Percentiles rank a stretch among this genome's conserved stretches.
Evolutionary conservation across 345 rosid genomes (phyloP).

Genomic region (Syzygium oleosum): DNA sequence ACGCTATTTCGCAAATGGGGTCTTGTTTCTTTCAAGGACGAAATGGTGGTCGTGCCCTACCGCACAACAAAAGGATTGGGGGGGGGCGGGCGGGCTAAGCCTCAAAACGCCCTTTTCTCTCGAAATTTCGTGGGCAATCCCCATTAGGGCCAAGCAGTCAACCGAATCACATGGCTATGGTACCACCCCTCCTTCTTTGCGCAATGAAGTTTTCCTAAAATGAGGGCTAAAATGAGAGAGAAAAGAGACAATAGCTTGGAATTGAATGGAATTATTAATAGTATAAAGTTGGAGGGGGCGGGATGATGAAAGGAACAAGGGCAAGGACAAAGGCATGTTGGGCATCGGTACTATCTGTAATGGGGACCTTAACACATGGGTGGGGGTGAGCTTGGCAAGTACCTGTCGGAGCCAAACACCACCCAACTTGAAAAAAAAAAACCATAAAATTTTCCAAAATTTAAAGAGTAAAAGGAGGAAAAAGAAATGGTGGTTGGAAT

Average conservation of each 20-base stretch:
- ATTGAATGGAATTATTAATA: conserved; percentile 5
- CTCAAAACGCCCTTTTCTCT: background rate
- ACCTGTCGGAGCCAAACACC: conserved; percentile 45
- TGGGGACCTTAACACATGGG: conserved; percentile 91
- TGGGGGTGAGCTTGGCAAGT: conserved; percentile 22
- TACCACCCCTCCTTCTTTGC: background rate
- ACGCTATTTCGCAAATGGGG: conserved; percentile 2
- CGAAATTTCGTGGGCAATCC: background rate
- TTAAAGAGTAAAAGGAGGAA: background rate
- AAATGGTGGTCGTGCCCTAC: background rate
- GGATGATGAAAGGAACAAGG: background rate
- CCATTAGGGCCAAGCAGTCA: background rate
- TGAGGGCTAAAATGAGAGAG: background rate
- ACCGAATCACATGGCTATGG: background rate
- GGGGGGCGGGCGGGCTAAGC: background rate
- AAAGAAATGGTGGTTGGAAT: conserved; percentile 38
- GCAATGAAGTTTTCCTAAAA: background rate
- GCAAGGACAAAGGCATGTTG: conserved; percentile 2
- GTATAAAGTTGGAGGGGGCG: background rate
- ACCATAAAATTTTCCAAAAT: conserved; percentile 4
- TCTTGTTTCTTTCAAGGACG: background rate
- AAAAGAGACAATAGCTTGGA: background rate
- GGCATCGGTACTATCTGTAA: conserved; percentile 32
- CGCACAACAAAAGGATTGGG: background rate
- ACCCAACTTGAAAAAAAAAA: conserved; percentile 8